A percentile compares a stretch with the other conserved stretches of the same genome.
phyloP scores from a whole-genome alignment of 176 grass and related monocot genomes.

The Alloteropsis semialata region DNA sequence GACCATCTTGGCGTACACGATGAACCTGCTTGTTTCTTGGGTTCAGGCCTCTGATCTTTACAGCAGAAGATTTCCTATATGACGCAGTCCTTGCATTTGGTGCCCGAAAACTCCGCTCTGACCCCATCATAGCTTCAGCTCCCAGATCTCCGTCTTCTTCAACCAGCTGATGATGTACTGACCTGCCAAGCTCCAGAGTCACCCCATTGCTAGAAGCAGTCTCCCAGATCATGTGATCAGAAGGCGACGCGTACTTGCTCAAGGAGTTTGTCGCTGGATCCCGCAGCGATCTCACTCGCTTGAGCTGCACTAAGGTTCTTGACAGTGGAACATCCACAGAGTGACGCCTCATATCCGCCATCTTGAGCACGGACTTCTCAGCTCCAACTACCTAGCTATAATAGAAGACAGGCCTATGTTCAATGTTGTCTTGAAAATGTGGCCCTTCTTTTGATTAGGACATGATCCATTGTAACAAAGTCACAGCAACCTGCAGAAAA shows the following conservation, averaged over 20 bases:
- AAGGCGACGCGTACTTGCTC: conserved; percentile 62
- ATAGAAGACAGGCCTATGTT: conserved; percentile 23
- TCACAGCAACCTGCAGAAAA: conserved; percentile 36
- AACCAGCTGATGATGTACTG: conserved; percentile 42
- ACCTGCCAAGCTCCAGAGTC: conserved; percentile 42
- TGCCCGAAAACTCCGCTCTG: conserved; percentile 50
- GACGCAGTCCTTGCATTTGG: conserved; percentile 51
- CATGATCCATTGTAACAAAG: conserved; percentile 4
- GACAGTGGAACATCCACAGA: conserved; percentile 90
- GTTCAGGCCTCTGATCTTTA: conserved; percentile 83
- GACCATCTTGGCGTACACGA: conserved; percentile 50
- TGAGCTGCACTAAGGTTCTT: conserved; percentile 91
- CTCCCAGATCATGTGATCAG: conserved; percentile 65
- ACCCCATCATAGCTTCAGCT: conserved; percentile 52
- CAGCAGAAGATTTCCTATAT: conserved; percentile 57
- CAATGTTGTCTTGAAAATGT: neutral
- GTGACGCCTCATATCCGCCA: conserved; percentile 64
- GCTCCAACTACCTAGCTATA: conserved; percentile 14
- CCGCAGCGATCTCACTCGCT: conserved; percentile 75
- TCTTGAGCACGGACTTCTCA: conserved; percentile 26
- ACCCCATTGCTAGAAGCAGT: conserved; percentile 68
- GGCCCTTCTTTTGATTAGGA: conserved; percentile 3
- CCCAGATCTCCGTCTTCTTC: conserved; percentile 58
- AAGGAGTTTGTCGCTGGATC: conserved; percentile 86
- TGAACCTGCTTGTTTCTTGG: conserved; percentile 69